Base-by-base conservation (phyloP, 441 rosid genomes). In the Aleurites moluccanus region DNA sequence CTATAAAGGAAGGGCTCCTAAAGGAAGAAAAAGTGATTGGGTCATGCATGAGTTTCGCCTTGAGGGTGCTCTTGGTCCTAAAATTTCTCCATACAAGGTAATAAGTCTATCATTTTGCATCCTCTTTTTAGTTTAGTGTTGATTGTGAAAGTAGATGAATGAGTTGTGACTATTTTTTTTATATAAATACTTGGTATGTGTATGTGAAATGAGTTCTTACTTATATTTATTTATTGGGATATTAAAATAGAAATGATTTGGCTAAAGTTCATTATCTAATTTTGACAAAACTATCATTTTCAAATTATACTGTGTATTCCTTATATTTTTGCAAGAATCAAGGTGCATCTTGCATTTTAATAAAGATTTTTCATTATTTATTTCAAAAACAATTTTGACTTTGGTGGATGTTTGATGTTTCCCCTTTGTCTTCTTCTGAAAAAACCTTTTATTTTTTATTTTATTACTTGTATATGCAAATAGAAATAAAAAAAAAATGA, bases 41-140 rank as follows among this genome's bases (percentile, higher is more conserved):
- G 89, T 89, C 53, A 86, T 89, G 93, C 93, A 89, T 74, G 93
- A 89, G 76, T 89, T 86, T 73, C 79, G 91, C 23, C 80, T 87
- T 4, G 85, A 88, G 69, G 87, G 79, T 0, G 72, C 81, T 40
- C 78, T 47, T 30, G 73, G 71, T 10, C 82, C 85, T 44, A 74
- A 74, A 25, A 11, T 63, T 42, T 65, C 83, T 44, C 55, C 83
- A n/a, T 59, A 56, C 65, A 82, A 83, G 92, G 92, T 86, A 50
- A 73, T 23, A 14, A 16, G 15, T 67, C 21, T 8, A 35, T 35
- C 6, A 35, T 35, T 35, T 35, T n/a, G n/a, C n/a, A n/a, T n/a
- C n/a, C n/a, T n/a, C n/a, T n/a, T n/a, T n/a, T n/a, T n/a, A n/a
- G n/a, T n/a, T n/a, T n/a, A n/a, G n/a, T n/a, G n/a, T n/a, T n/a